Evolutionary conservation across 75 land plant species (phyloP).

Genomic region (Azolla pinnata): DNA sequence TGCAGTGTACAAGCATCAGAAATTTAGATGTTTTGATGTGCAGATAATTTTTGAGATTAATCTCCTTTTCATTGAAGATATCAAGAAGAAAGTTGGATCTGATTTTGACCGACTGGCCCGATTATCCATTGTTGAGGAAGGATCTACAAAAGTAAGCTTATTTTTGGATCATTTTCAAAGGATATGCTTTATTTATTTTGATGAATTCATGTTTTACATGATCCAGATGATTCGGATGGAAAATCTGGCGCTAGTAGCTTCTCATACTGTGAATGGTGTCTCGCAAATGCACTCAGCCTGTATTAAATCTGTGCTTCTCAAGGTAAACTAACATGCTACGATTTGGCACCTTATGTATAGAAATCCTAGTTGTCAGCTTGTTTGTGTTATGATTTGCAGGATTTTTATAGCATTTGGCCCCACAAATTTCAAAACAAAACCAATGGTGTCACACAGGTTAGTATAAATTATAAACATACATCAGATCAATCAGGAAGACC

Average conservation of each 20-base stretch:
- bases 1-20: too few relatives aligned
- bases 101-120: constrained; percentile 50
- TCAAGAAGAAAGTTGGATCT: constrained; percentile 41
- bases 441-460: constrained; percentile 75
- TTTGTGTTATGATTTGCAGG: too few relatives aligned
- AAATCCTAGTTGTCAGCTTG: too few relatives aligned
- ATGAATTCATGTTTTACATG: too few relatives aligned
- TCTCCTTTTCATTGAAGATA: constrained; percentile 47
- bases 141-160: constrained; percentile 50
- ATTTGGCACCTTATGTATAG: too few relatives aligned
- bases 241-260: constrained; percentile 46
- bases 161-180: constrained; percentile 1
- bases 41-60: constrained; percentile 81
- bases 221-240: constrained; percentile 59
- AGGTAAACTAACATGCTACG: too few relatives aligned
- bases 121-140: constrained; percentile 73
- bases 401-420: constrained; percentile 65
- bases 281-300: constrained; percentile 39
- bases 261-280: constrained; percentile 60
- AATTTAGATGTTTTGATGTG: too few relatives aligned
- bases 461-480: too few relatives aligned
- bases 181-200: too few relatives aligned
- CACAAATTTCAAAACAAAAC: constrained; percentile 57
- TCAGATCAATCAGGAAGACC: too few relatives aligned
- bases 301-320: constrained; percentile 38